phyloP scores from a whole-genome alignment of 768 basidiomycete genomes.

The Jaapia argillacea region DNA sequence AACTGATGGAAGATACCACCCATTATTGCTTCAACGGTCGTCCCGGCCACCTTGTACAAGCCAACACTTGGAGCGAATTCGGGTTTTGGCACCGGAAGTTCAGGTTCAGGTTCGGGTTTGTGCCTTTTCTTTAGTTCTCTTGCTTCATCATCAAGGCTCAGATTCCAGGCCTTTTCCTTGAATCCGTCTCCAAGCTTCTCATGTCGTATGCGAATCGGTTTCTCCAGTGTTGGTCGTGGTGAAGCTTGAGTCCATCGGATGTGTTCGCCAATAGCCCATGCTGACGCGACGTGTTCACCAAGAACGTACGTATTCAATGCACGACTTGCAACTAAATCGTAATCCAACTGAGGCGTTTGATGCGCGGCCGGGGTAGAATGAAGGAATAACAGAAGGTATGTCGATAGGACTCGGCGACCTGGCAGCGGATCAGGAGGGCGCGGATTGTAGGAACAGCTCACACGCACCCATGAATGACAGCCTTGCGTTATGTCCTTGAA shows the following conservation, averaged over 20 bases:
- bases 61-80: constrained; percentile 46
- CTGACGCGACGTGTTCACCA: constrained; percentile 63
- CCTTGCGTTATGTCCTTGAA: constrained; percentile 61
- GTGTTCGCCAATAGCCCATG: constrained; percentile 67
- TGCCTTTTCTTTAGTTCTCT: constrained; percentile 16
- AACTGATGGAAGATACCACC: constrained; percentile 76
- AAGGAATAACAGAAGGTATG: constrained; percentile 67
- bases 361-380: constrained; percentile 38
- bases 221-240: constrained; percentile 8
- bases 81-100: constrained; percentile 17
- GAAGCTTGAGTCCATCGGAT: constrained; percentile 60
- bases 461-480: constrained; percentile 63
- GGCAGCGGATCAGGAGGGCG: constrained; percentile 1
- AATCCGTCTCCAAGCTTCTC: background rate
- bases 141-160: constrained; percentile 2
- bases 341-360: constrained; percentile 34
- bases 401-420: constrained; percentile 73
- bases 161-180: background rate
- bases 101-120: no score
- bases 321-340: constrained; percentile 44
- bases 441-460: background rate
- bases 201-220: background rate
- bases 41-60: constrained; percentile 69
- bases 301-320: constrained; percentile 61
- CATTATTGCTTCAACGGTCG: constrained; percentile 64